These are phyloP conservation scores for maize (Zea mays) DNA, from an alignment of 176 grass and related monocot genomes.

Conservation along the genomic window DNA sequence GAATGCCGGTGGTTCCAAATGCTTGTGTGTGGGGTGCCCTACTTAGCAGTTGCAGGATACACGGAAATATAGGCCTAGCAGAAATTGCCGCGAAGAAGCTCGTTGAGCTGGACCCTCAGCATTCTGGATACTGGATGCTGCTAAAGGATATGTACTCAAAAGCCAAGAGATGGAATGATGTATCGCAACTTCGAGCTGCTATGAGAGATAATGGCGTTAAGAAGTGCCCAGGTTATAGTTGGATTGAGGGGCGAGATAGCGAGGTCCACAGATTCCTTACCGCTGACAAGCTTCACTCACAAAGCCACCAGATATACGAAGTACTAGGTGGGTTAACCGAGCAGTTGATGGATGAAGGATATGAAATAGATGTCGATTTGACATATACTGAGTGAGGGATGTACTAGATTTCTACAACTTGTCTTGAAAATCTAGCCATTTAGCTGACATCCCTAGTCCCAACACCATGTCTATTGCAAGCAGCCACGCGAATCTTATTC, in stretches of 20 bases:
- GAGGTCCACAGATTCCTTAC: slow-evolving; percentile 49
- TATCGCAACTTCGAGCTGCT: slow-evolving; percentile 37
- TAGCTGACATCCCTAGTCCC: neutral
- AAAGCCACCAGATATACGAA: slow-evolving; percentile 37
- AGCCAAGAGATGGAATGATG: slow-evolving; percentile 58
- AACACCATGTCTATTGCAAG: neutral
- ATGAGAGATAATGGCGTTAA: slow-evolving; percentile 56
- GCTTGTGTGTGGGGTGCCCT: slow-evolving; percentile 51
- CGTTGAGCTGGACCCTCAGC: slow-evolving; percentile 50
- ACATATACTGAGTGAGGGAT: slow-evolving; percentile 5
- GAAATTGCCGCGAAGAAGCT: slow-evolving; percentile 51
- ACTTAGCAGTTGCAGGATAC: slow-evolving; percentile 56
- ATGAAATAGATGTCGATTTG: slow-evolving; percentile 20
- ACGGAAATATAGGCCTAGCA: slow-evolving; percentile 54
- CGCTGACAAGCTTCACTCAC: slow-evolving; percentile 40
- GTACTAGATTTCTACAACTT: neutral
- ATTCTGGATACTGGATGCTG: slow-evolving; percentile 57
- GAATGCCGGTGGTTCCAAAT: slow-evolving; percentile 44
- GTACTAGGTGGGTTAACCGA: slow-evolving; percentile 41
- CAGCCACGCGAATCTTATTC: neutral
- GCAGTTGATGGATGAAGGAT: slow-evolving; percentile 51
- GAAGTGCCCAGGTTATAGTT: slow-evolving; percentile 57
- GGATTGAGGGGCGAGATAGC: slow-evolving; percentile 45
- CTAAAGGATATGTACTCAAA: slow-evolving; percentile 55
- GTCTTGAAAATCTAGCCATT: neutral